phyloP scores from a whole-genome alignment of 306 rosid genomes.

The Ammopiptanthus mongolicus region DNA sequence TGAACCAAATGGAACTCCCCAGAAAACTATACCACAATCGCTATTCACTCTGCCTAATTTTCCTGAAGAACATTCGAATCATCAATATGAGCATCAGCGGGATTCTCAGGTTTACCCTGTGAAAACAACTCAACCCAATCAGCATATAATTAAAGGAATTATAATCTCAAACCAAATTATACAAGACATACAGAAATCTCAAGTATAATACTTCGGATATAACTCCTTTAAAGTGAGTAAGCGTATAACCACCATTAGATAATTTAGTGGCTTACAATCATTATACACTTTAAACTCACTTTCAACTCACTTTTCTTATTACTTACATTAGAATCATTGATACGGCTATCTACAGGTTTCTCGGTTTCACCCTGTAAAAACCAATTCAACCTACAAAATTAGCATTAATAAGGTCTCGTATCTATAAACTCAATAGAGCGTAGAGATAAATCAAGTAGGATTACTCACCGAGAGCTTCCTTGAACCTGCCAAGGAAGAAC shows the following conservation, averaged over 20 bases:
- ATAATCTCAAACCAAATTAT: neutral
- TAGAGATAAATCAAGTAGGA: neutral
- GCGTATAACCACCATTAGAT: no score
- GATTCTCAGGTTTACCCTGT: conserved; percentile 8
- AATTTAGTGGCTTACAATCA: no score
- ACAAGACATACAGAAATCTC: neutral
- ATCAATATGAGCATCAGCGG: neutral
- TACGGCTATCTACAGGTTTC: neutral
- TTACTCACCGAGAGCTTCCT: neutral
- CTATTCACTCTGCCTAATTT: neutral
- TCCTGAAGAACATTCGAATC: neutral
- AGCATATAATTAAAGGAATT: neutral
- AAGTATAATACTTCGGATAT: neutral
- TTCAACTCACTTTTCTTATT: neutral
- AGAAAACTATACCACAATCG: neutral
- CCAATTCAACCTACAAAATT: neutral
- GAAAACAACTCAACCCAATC: neutral
- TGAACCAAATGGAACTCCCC: conserved; percentile 5
- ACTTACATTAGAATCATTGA: neutral
- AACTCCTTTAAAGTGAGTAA: no score
- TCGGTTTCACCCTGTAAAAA: conserved; percentile 3
- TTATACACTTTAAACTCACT: no score
- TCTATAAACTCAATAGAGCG: neutral
- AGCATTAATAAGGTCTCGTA: neutral
- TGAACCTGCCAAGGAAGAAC: conserved; percentile 17